Conservation (phyloP, 108 stramenopile genomes). For the Nitzschia sp. region DNA sequence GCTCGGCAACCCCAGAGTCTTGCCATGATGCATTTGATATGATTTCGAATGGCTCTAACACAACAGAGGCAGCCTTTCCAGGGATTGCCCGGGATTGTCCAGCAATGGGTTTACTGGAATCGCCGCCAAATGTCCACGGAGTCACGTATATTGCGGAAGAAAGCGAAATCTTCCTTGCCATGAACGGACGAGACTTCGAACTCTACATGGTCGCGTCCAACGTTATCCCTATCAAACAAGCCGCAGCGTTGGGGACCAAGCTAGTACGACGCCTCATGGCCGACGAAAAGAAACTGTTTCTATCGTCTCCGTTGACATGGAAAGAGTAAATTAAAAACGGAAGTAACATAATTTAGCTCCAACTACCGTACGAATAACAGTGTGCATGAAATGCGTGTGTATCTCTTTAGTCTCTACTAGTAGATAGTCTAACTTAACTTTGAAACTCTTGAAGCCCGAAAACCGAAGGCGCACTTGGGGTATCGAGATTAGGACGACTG, state of each 20-base stretch:
- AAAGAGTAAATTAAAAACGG: not conserved
- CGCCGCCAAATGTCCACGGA: slow-evolving; percentile 61
- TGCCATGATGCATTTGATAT: slow-evolving; percentile 62
- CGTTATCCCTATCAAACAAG: slow-evolving; percentile 44
- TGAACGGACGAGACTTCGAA: slow-evolving; percentile 77
- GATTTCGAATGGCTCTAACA: slow-evolving; percentile 25
- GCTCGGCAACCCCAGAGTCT: slow-evolving; percentile 63
- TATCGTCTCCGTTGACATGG: slow-evolving; percentile 57
- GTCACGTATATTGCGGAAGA: slow-evolving; percentile 70
- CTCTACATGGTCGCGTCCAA: slow-evolving; percentile 41
- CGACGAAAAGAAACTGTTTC: slow-evolving; percentile 60
- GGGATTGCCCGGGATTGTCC: slow-evolving; percentile 50
- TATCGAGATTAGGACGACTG: not conserved
- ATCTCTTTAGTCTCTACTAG: not conserved
- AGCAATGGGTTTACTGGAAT: slow-evolving; percentile 57
- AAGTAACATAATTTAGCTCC: too few species aligned
- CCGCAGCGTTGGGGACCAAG: slow-evolving; percentile 61
- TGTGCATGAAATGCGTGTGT: not conserved
- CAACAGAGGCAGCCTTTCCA: slow-evolving; percentile 25
- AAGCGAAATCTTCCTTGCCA: slow-evolving; percentile 61
- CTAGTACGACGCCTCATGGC: slow-evolving; percentile 58
- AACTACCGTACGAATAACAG: not conserved
- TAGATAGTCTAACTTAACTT: too few species aligned
- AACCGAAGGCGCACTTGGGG: not conserved
- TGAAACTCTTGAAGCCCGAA: not conserved